phyloP scores from a whole-genome alignment of 257 asterid species.

The Marsdenia floribunda region DNA sequence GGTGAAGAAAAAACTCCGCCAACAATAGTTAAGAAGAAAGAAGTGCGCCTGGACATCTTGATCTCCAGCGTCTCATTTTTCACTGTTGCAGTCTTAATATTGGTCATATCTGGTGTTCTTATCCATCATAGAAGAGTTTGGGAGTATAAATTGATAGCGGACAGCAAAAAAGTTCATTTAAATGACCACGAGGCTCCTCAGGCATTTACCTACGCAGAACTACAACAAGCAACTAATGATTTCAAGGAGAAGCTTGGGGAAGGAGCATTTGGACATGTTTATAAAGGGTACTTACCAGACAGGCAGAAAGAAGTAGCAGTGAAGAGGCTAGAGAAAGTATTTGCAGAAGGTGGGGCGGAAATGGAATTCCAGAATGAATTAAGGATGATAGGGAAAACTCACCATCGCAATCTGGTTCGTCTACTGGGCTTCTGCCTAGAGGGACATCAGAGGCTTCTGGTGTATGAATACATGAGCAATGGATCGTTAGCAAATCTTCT shows the following conservation, averaged over 20 bases:
- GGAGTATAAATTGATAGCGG: constrained; percentile 17
- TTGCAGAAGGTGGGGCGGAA: constrained; percentile 33
- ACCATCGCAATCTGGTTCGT: constrained; percentile 49
- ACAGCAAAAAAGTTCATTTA: constrained; percentile 1
- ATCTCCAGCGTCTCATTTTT: constrained; percentile 21
- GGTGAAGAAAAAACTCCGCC: neutral
- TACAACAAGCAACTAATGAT: constrained; percentile 17
- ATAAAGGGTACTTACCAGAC: constrained; percentile 9
- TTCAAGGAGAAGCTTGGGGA: constrained; percentile 14
- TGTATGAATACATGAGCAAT: constrained; percentile 53
- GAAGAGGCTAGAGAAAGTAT: constrained; percentile 35
- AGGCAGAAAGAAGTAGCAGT: constrained; percentile 34
- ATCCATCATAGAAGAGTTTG: neutral
- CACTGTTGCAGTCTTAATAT: constrained; percentile 17
- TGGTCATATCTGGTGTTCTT: constrained; percentile 22
- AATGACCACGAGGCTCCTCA: constrained; percentile 26
- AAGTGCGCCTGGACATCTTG: constrained; percentile 16
- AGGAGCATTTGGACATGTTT: constrained; percentile 23
- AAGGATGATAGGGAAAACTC: constrained; percentile 42
- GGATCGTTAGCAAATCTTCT: constrained; percentile 45
- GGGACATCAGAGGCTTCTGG: constrained; percentile 38
- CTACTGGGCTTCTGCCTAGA: constrained; percentile 50
- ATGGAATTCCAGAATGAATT: constrained; percentile 43
- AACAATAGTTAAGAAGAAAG: constrained; percentile 1
- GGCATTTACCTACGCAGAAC: constrained; percentile 31